These are phyloP conservation scores for Ehretia macrophylla DNA, from an alignment of 257 asterid species.

Conservation along the genomic window DNA sequence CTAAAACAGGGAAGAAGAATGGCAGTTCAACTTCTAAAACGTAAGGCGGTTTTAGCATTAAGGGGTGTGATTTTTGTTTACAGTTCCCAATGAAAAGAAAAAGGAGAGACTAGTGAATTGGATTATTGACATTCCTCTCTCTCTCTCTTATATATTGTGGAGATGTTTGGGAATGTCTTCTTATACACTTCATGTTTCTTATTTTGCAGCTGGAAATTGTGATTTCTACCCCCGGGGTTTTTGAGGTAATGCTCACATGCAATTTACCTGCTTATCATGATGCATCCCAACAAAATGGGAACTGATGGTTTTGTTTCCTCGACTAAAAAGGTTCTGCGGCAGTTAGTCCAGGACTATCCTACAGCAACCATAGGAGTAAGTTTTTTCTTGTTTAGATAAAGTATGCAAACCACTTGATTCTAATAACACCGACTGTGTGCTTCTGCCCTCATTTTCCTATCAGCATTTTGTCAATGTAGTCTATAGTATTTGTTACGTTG, in stretches of 20 bases:
- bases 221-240: conserved; percentile 67
- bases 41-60: no score
- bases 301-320: conserved; percentile 5
- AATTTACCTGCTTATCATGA: background rate
- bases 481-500: no score
- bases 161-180: no score
- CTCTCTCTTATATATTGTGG: no score
- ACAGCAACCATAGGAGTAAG: conserved; percentile 66
- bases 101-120: no score
- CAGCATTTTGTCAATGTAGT: no score
- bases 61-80: no score
- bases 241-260: conserved; percentile 47
- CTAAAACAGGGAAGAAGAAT: no score
- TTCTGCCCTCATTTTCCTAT: no score
- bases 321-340: conserved; percentile 41
- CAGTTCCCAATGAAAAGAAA: no score
- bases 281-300: conserved; percentile 1
- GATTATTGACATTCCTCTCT: no score
- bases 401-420: background rate
- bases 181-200: background rate
- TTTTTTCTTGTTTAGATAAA: background rate
- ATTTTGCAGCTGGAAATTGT: conserved; percentile 69
- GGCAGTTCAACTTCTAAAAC: no score
- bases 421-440: background rate
- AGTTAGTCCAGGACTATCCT: conserved; percentile 60